Percentiles rank a stretch among this genome's conserved stretches.
These are phyloP conservation scores for Acidiella bohemica DNA, from an alignment of 495 filamentous ascomycete genomes.

Conservation along the genomic window DNA sequence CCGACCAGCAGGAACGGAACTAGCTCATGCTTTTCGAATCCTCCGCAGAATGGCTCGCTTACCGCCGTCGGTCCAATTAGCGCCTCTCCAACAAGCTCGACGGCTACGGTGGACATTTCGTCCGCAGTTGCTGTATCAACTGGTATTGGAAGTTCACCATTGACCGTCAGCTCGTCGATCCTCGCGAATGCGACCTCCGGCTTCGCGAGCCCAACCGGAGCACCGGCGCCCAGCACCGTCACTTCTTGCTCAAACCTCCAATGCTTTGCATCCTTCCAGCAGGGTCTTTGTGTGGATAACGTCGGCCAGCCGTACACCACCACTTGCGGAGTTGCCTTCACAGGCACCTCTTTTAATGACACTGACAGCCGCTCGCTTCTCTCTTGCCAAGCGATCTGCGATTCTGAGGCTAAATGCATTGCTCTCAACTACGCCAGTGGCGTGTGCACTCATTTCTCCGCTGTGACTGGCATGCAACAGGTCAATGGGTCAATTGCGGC, in stretches of 20 bases:
- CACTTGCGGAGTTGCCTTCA: constrained; percentile 5
- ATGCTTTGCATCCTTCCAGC: constrained; percentile 1
- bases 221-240: not conserved
- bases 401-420: not conserved
- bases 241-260: constrained; percentile 2
- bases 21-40: too few relatives aligned
- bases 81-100: too few relatives aligned
- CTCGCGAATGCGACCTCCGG: too few relatives aligned
- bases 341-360: constrained; percentile 2
- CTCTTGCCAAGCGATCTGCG: constrained; percentile 4
- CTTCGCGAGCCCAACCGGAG: not conserved
- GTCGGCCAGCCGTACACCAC: constrained; percentile 2
- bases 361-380: not conserved
- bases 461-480: constrained; percentile 3
- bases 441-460: constrained; percentile 1
- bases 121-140: too few relatives aligned
- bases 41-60: too few relatives aligned
- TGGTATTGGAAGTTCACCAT: too few relatives aligned
- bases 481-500: constrained; percentile 9
- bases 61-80: too few relatives aligned
- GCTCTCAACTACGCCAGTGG: constrained; percentile 4
- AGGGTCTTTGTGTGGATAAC: not conserved
- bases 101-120: too few relatives aligned
- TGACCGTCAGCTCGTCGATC: too few relatives aligned
- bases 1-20: too few relatives aligned